A percentile compares a stretch with the other conserved stretches of the same genome.
These are phyloP conservation scores for Amniculicola lignicola DNA, from an alignment of 495 filamentous ascomycete genomes.

Conservation along the genomic window DNA sequence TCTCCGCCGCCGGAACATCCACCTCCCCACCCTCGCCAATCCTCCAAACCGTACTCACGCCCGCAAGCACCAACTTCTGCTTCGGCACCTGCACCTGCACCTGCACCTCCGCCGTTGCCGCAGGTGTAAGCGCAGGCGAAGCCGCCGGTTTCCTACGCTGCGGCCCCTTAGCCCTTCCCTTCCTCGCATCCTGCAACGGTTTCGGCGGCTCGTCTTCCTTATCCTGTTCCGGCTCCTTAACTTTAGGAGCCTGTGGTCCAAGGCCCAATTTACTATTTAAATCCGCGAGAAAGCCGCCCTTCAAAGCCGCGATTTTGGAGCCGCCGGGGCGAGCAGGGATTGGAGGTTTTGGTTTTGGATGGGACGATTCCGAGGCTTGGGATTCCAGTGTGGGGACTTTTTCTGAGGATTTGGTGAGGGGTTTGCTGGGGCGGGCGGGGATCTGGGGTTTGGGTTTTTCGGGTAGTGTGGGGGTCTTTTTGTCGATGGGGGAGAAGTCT, in stretches of 20 bases:
- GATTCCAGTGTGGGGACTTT: conserved; percentile 18
- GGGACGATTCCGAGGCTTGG: conserved; percentile 21
- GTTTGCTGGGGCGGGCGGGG: conserved; percentile 65
- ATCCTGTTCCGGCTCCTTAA: conserved; percentile 57
- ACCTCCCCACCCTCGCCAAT: conserved; percentile 48
- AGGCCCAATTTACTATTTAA: conserved; percentile 79
- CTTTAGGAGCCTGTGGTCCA: conserved; percentile 68
- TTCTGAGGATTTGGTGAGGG: conserved; percentile 40
- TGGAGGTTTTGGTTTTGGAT: conserved; percentile 44
- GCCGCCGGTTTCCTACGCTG: conserved; percentile 69
- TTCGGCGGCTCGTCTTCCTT: conserved; percentile 64
- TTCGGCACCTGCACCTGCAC: conserved; percentile 31
- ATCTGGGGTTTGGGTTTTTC: conserved; percentile 79
- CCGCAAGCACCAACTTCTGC: conserved; percentile 48
- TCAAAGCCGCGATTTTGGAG: conserved; percentile 83
- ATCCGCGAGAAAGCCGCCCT: conserved; percentile 86
- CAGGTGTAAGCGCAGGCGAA: conserved; percentile 37
- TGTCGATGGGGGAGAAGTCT: conserved; percentile 41
- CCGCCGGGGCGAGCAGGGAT: conserved; percentile 78
- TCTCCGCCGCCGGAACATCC: conserved; percentile 37
- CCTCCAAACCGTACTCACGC: conserved; percentile 53
- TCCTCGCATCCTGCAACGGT: conserved; percentile 79
- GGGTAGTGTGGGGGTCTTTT: conserved; percentile 46
- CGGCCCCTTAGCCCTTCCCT: conserved; percentile 84
- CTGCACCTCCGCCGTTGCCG: conserved; percentile 24